Percentiles rank a stretch among this genome's conserved stretches.
Evolutionary conservation across 257 asterid species (phyloP).

Genomic region (Nicotiana knightiana): DNA sequence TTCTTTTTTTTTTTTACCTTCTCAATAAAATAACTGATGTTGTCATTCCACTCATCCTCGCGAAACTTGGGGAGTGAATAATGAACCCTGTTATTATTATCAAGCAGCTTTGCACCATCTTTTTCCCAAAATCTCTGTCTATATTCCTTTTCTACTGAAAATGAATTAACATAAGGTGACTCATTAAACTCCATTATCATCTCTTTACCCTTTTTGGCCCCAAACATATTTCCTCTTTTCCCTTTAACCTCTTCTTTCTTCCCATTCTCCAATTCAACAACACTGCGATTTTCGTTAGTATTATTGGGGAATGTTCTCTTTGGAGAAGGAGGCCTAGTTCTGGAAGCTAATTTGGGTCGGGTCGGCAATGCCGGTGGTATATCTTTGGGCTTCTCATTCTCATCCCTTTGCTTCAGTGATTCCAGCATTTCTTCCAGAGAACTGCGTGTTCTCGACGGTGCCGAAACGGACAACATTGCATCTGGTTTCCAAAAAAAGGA

Average conservation of each 20-base stretch:
- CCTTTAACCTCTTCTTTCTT: conserved; percentile 19
- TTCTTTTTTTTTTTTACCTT: conserved; percentile 30
- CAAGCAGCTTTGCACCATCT: conserved; percentile 11
- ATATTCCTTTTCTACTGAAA: conserved; percentile 16
- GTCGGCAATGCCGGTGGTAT: conserved; percentile 85
- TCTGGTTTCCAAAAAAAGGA: background rate
- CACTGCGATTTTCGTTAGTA: conserved; percentile 27
- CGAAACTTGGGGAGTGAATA: conserved; percentile 30
- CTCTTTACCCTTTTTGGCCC: conserved; percentile 37
- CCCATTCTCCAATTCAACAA: conserved; percentile 8
- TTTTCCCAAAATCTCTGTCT: conserved; percentile 24
- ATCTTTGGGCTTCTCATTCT: conserved; percentile 50
- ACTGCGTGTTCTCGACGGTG: conserved; percentile 56
- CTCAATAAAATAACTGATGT: conserved; percentile 52
- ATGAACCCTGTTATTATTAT: conserved; percentile 14
- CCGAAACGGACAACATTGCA: conserved; percentile 56
- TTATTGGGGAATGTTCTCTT: conserved; percentile 43
- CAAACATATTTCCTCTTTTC: conserved; percentile 35
- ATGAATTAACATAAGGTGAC: conserved; percentile 37
- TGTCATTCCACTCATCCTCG: conserved; percentile 44
- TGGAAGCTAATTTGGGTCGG: conserved; percentile 53
- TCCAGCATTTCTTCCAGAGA: conserved; percentile 96
- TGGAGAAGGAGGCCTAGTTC: conserved; percentile 66
- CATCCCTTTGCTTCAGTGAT: conserved; percentile 59
- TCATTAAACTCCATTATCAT: conserved; percentile 20